These are phyloP conservation scores for Colletotrichum gigasporum DNA, from an alignment of 2,329 filamentous ascomycete species.

Conservation along the genomic window DNA sequence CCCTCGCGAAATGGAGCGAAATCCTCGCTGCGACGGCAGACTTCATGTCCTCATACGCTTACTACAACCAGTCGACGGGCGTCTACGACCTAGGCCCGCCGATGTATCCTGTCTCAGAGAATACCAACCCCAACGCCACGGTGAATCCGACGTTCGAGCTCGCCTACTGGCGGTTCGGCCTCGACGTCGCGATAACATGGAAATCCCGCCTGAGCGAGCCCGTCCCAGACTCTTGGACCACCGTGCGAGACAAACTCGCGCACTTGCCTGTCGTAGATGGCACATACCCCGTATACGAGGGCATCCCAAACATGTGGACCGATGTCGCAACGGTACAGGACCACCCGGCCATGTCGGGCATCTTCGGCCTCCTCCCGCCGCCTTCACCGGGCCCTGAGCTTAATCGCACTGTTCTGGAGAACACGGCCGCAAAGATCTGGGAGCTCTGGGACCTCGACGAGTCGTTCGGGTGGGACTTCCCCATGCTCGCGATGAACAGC, in stretches of 20 bases:
- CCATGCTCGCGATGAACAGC: slow-evolving; percentile 55
- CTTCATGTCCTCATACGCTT: slow-evolving; percentile 69
- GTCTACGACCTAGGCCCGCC: slow-evolving; percentile 61
- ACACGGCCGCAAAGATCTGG: slow-evolving; percentile 49
- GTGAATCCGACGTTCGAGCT: slow-evolving; percentile 68
- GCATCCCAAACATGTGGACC: slow-evolving; percentile 51
- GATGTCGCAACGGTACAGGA: slow-evolving; percentile 49
- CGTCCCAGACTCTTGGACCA: slow-evolving; percentile 55
- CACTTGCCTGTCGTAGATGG: slow-evolving; percentile 58
- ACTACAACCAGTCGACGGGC: slow-evolving; percentile 58
- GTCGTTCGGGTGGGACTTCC: slow-evolving; percentile 55
- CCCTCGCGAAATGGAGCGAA: slow-evolving; percentile 61
- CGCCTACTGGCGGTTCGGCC: slow-evolving; percentile 69
- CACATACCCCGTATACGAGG: slow-evolving; percentile 65
- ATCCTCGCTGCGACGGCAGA: slow-evolving; percentile 62
- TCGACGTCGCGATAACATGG: slow-evolving; percentile 63
- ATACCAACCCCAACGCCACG: slow-evolving; percentile 65
- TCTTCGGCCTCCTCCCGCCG: slow-evolving; percentile 54
- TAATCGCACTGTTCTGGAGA: slow-evolving; percentile 44
- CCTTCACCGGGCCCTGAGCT: slow-evolving; percentile 45
- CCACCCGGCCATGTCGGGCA: slow-evolving; percentile 53
- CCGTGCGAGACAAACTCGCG: slow-evolving; percentile 61
- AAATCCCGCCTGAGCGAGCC: slow-evolving; percentile 55
- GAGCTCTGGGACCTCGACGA: slow-evolving; percentile 49
- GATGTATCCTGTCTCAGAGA: slow-evolving; percentile 61